Percentiles rank a stretch among this genome's conserved stretches.
These are phyloP conservation scores for Polysphondylium violaceum DNA, from an alignment of 78 protist genomes.

Conservation along the genomic window DNA sequence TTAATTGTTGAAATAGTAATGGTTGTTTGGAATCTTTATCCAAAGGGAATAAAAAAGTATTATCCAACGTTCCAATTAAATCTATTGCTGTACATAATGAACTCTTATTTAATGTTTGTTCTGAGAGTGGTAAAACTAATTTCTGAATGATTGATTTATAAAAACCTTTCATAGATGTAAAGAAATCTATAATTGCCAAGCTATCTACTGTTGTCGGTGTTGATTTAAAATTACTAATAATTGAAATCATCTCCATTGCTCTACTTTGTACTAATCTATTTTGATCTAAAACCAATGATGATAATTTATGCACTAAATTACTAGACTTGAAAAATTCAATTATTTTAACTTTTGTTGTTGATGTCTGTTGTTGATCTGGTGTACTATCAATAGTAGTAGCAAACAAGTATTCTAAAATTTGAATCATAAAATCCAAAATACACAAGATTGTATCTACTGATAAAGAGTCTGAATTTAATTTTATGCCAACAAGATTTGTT, in stretches of 20 bases:
- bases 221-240: too few relatives aligned
- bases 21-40: background rate
- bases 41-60: conserved; percentile 18
- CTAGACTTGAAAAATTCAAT: background rate
- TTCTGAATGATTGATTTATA: conserved; percentile 1
- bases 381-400: background rate
- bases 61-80: conserved; percentile 40
- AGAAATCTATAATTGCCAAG: too few relatives aligned
- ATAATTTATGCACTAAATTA: background rate
- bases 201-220: too few relatives aligned
- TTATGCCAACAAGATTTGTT: background rate
- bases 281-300: background rate
- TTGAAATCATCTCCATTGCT: conserved; percentile 9
- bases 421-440: conserved; percentile 25
- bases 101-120: conserved; percentile 7
- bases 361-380: background rate
- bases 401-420: background rate
- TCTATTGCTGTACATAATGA: conserved; percentile 30
- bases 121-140: background rate
- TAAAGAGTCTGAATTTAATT: background rate
- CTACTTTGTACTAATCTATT: conserved; percentile 21
- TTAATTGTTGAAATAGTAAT: too few relatives aligned
- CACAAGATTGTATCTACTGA: conserved; percentile 2
- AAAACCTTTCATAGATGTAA: too few relatives aligned
- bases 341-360: background rate